Percentiles rank a stretch among this genome's conserved stretches.
Conservation (phyloP, 257 asterid genomes). For the Solanum dulcamara region DNA sequence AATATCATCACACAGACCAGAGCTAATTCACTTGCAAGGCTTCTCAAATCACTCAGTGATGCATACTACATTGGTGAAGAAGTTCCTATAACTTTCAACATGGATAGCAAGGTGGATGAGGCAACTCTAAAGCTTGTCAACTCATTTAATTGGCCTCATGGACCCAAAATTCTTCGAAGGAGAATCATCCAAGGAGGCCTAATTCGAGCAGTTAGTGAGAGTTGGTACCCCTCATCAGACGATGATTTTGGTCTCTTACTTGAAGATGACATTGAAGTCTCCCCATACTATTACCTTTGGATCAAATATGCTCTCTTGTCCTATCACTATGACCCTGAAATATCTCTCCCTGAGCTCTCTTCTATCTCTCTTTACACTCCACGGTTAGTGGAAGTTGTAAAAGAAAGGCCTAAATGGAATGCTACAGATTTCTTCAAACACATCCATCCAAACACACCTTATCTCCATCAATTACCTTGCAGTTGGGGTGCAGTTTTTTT, state of each 20-base stretch:
- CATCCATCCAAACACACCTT: constrained; percentile 86
- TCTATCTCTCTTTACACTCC: constrained; percentile 91
- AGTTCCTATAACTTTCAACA: constrained; percentile 63
- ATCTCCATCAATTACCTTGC: constrained; percentile 90
- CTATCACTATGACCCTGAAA: constrained; percentile 83
- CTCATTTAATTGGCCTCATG: constrained; percentile 76
- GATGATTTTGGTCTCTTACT: constrained; percentile 78
- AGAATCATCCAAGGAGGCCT: constrained; percentile 98
- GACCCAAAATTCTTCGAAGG: constrained; percentile 58
- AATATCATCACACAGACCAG: constrained; percentile 87
- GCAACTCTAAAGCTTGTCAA: constrained; percentile 52
- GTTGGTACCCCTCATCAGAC: constrained; percentile 90
- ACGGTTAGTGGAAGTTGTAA: constrained; percentile 77
- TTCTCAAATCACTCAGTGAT: constrained; percentile 53
- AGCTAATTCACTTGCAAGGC: constrained; percentile 52
- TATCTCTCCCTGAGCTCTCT: constrained; percentile 69
- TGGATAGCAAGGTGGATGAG: constrained; percentile 84
- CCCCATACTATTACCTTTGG: constrained; percentile 89
- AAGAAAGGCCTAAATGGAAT: constrained; percentile 93
- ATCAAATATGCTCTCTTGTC: constrained; percentile 68
- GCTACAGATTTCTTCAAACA: constrained; percentile 62
- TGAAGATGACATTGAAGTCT: constrained; percentile 91
- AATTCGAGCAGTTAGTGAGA: constrained; percentile 82
- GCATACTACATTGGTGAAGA: constrained; percentile 84
- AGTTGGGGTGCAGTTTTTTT: constrained; percentile 95